Conservation (phyloP, 2,329 filamentous ascomycete genomes). For the Hymenoscyphus occultus region DNA sequence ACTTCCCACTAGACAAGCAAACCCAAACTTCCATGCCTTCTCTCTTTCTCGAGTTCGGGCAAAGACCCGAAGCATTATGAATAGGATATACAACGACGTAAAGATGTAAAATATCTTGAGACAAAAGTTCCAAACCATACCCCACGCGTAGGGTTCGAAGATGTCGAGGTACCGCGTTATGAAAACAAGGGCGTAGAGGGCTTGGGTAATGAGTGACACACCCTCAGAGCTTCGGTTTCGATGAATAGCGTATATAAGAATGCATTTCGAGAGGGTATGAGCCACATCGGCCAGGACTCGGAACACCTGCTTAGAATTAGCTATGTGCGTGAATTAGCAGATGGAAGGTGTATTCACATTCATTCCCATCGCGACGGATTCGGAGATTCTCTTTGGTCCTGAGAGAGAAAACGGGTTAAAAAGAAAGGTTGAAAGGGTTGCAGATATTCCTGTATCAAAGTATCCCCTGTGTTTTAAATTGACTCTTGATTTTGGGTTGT, state of each 20-base stretch:
- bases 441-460: not conserved
- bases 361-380: conserved; percentile 24
- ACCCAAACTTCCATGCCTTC: conserved; percentile 88
- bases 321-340: not conserved
- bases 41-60: conserved; percentile 87
- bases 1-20: conserved; percentile 63
- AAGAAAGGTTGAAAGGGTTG: not conserved
- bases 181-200: conserved; percentile 84
- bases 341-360: conserved; percentile 24
- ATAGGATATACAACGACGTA: conserved; percentile 82
- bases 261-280: conserved; percentile 82
- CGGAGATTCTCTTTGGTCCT: not conserved
- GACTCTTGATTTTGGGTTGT: not conserved
- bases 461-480: not conserved
- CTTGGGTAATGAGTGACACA: conserved; percentile 87
- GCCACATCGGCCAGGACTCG: conserved; percentile 80
- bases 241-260: conserved; percentile 88
- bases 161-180: conserved; percentile 83
- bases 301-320: conserved; percentile 46
- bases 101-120: conserved; percentile 89
- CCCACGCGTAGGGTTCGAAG: conserved; percentile 45
- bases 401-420: not conserved
- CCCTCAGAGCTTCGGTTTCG: conserved; percentile 85
- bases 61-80: conserved; percentile 81
- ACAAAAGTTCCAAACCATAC: conserved; percentile 66